A percentile compares a stretch with the other conserved stretches of the same genome.
phyloP scores from a whole-genome alignment of 495 filamentous ascomycete species.

The Trichocladium uniseriatum region DNA sequence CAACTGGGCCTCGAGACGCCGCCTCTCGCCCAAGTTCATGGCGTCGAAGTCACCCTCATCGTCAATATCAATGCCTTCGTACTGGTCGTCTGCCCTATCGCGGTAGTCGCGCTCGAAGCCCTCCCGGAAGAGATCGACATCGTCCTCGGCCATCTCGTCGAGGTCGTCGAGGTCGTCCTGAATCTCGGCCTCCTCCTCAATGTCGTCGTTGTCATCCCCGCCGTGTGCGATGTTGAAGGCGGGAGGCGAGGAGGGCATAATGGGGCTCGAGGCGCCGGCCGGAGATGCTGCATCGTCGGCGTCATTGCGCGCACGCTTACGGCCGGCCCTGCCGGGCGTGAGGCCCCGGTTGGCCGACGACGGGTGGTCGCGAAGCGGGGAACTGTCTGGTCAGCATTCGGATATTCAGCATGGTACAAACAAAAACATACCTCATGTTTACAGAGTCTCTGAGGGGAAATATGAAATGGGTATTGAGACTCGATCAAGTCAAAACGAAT shows the following conservation, averaged over 20 bases:
- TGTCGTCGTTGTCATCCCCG: conserved; percentile 61
- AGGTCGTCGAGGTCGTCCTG: conserved; percentile 81
- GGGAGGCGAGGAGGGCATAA: conserved; percentile 42
- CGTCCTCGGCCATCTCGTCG: conserved; percentile 94
- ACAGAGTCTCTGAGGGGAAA: neutral
- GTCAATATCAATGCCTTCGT: conserved; percentile 41
- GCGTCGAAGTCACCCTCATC: conserved; percentile 58
- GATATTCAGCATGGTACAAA: too few species aligned
- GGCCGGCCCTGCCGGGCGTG: conserved; percentile 44
- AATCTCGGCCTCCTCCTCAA: conserved; percentile 40
- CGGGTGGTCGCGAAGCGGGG: conserved; percentile 74
- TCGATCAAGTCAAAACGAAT: neutral
- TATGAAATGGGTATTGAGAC: neutral
- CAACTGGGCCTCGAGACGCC: conserved; percentile 74
- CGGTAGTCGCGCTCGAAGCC: conserved; percentile 83
- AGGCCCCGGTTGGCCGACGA: conserved; percentile 78
- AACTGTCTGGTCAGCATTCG: conserved; percentile 45
- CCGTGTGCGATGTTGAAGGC: conserved; percentile 46
- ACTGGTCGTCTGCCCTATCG: conserved; percentile 41
- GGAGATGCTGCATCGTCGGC: conserved; percentile 62
- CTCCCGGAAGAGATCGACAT: conserved; percentile 88
- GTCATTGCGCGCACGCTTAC: conserved; percentile 74
- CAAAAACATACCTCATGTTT: conserved; percentile 35
- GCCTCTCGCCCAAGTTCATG: conserved; percentile 70
- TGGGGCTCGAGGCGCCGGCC: conserved; percentile 48